Evolutionary conservation across 139 green algal genomes (phyloP).

Genomic region (Tetraselmis striata): DNA sequence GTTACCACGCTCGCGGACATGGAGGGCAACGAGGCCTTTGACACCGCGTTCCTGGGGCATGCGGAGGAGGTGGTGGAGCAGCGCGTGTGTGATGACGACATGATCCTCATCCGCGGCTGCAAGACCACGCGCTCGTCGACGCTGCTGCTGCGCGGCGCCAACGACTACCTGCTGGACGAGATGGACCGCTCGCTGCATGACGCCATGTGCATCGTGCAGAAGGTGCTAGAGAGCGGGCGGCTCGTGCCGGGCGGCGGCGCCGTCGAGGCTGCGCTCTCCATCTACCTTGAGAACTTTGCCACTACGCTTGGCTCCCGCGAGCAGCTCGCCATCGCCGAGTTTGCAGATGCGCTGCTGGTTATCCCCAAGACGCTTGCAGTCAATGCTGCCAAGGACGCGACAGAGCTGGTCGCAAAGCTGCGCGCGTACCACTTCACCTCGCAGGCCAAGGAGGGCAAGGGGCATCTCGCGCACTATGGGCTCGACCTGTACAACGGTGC

Average conservation of each 20-base stretch:
- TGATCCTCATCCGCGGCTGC: conserved; percentile 70
- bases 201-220: conserved; percentile 95
- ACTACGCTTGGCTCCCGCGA: conserved; percentile 89
- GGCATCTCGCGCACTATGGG: conserved; percentile 40
- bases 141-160: conserved; percentile 90
- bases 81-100: conserved; percentile 55
- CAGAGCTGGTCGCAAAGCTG: conserved; percentile 90
- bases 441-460: conserved; percentile 59
- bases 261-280: conserved; percentile 87
- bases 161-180: conserved; percentile 99
- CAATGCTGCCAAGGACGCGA: conserved; percentile 93
- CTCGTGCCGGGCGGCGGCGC: conserved; percentile 88
- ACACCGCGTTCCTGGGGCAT: conserved; percentile 58
- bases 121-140: conserved; percentile 34
- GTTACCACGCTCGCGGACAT: conserved; percentile 91
- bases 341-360: conserved; percentile 82
- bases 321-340: conserved; percentile 96
- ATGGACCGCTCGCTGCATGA: conserved; percentile 96
- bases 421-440: conserved; percentile 89
- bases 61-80: conserved; percentile 71
- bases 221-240: conserved; percentile 85
- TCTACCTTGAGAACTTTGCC: conserved; percentile 94
- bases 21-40: conserved; percentile 95
- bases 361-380: conserved; percentile 92
- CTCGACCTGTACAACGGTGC: conserved; percentile 48